Evolutionary conservation across 441 rosid genomes (phyloP), one percentile per base, ranked within the genome.

Genomic region (Adansonia rubrostipa): DNA sequence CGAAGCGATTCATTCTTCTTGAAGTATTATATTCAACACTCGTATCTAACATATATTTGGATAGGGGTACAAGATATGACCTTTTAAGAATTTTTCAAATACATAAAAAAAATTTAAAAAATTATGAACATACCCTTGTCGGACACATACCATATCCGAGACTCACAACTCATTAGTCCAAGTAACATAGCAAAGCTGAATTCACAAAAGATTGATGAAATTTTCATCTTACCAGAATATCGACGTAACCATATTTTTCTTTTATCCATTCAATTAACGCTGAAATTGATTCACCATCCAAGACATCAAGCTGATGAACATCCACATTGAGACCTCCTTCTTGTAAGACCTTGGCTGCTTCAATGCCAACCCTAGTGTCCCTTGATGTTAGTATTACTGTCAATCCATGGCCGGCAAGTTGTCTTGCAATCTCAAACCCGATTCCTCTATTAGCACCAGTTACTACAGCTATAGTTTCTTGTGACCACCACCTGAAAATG

Each of bases 401-500:
- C 79, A 96, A 61, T 50, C 98, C 97, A 48, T 94, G 99, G 1
- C 54, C 85, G 0, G 97, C 97, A 9, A 96, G 96, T 80, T 96
- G 98, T 47, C 93, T 88, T 0, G 86, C 95, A 61, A 91, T 88
- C 82, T 96, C 98, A 50, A 89, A 87, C 14, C 99, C 99, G 17
- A 96, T 92, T n/a, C 98, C 98, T 79, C 96, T 84, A 56, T 93
- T 96, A 4, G 93, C 86, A 65, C 98, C 99, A 0, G 97, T 96
- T 76, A 96, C 98, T 62, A 96, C 97, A 4, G 97, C 97, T 61
- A 96, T 79, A 24, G 90, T 94, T 67, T 92, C 95, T 77, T 74
- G 44, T 7, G 98, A 89, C 98, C 99, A 94, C 99, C 99, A 96
- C 84, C 98, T 96, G 76, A 62, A 62, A 80, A 51, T 6, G 24